Evolutionary conservation across 345 rosid genomes (phyloP), one percentile per base, ranked within the genome.

Genomic region (Dovyalis caffra): DNA sequence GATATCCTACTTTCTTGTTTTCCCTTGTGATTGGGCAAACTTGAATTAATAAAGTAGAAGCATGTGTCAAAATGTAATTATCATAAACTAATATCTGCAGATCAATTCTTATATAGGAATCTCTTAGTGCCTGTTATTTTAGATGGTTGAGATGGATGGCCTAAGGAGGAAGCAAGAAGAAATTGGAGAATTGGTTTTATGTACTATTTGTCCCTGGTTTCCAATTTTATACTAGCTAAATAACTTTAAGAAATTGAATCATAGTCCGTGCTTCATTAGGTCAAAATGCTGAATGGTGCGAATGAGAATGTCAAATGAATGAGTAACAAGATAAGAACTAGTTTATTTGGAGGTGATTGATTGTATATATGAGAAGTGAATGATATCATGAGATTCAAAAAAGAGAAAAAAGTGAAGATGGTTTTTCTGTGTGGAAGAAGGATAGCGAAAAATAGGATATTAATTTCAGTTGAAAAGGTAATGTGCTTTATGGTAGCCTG

Each of bases 381-480:
- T 14, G 5, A 43, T 11, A 43, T 3, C 10, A 56, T 56, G 28
- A 21, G 60, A 56, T 56, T n/a, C 60, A 56, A 43, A 14, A 43
- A 3, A 16, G 3, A n/a, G 12, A 32, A 12, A 25, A 23, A 40
- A 25, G 18, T 40, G 31, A 31, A 67, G 56, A 26, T 40, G 70
- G 70, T 25, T 69, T 69, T 31, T 69, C 72, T 25, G 31, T 32
- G 9, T 49, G 28, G 40, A 31, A 32, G 16, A 28, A 37, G 38
- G 35, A 26, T 69, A 58, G 18, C 62, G 51, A 31, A 69, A 29
- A 8, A 51, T n/a, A 32, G 45, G 37, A 33, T 69, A 4, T 5
- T 69, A 32, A 31, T 69, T 69, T 69, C 31, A 32, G 47, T n/a
- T 69, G 73, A 56, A 51, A 49, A 31, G 37, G 14, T 14, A 21